phyloP scores from a whole-genome alignment of 805 yeast species.

The Tanozyma kutaoensis region DNA sequence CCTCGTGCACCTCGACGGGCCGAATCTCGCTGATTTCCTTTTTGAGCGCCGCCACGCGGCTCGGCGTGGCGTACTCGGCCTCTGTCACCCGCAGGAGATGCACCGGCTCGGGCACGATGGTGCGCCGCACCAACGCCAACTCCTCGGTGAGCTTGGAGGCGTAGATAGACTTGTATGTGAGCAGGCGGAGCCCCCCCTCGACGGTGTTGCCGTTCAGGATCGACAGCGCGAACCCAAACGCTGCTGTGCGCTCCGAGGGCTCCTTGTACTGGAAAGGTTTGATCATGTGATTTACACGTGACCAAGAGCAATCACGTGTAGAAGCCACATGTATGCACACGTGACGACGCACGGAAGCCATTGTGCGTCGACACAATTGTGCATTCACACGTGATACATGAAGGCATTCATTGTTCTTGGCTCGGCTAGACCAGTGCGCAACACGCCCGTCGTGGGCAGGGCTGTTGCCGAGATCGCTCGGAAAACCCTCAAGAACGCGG shows the following conservation, averaged over 20 bases:
- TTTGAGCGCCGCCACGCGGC: constrained; percentile 8
- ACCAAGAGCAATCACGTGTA: no score
- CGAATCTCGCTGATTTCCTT: constrained; percentile 8
- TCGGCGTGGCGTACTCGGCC: constrained; percentile 6
- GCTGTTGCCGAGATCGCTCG: no score
- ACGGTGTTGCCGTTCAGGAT: constrained; percentile 25
- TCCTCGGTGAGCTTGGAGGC: constrained; percentile 23
- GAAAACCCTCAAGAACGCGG: no score
- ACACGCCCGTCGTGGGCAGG: no score
- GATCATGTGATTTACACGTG: no score
- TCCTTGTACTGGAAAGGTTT: constrained; percentile 11
- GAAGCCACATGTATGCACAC: no score
- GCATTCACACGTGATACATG: no score
- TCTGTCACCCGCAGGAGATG: constrained; percentile 7
- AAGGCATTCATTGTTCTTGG: no score
- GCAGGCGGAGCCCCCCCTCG: constrained; percentile 27
- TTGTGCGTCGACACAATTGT: no score
- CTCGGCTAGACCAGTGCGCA: no score
- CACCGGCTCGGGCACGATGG: constrained; percentile 9
- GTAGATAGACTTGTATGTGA: constrained; percentile 26
- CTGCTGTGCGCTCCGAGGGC: constrained; percentile 6
- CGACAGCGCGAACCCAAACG: constrained; percentile 18
- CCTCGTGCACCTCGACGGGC: not conserved
- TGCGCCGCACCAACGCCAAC: constrained; percentile 16
- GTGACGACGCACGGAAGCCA: no score